phyloP scores from a whole-genome alignment of 371 early-diverging fungal genomes.

The Paraphysoderma sedebokerense region DNA sequence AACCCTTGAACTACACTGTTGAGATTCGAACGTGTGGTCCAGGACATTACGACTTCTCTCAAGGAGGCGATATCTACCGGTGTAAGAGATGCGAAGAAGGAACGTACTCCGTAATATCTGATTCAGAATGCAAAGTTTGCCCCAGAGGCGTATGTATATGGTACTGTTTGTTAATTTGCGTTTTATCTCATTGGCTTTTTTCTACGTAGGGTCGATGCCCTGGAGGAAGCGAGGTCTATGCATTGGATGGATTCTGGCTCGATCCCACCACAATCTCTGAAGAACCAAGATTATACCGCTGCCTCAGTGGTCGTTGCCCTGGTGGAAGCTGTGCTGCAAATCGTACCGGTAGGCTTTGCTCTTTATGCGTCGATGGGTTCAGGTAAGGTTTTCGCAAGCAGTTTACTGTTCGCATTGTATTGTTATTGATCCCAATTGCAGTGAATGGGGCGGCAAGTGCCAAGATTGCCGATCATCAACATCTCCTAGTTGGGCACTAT shows the following conservation, averaged over 20 bases:
- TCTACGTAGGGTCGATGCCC: too few relatives aligned
- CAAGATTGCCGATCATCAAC: background rate
- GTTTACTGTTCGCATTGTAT: background rate
- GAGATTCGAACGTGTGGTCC: background rate
- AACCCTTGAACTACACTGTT: background rate
- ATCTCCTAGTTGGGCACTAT: background rate
- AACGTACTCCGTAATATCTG: background rate
- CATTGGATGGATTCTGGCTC: background rate
- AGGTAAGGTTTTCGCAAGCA: background rate
- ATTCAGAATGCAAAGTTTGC: background rate
- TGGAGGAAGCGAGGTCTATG: background rate
- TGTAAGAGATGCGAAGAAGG: background rate
- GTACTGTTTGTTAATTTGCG: too few relatives aligned
- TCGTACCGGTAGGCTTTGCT: background rate
- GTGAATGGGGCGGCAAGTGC: background rate
- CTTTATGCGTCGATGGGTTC: background rate
- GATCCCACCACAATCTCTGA: background rate
- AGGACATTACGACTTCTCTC: background rate
- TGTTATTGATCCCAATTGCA: too few relatives aligned
- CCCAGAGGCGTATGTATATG: background rate
- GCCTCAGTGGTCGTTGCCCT: background rate
- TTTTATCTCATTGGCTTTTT: too few relatives aligned
- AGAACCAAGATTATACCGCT: background rate
- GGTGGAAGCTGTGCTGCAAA: background rate
- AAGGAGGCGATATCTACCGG: background rate